phyloP scores from a whole-genome alignment of 108 stramenopile genomes.

The Cyclotella baltica region DNA sequence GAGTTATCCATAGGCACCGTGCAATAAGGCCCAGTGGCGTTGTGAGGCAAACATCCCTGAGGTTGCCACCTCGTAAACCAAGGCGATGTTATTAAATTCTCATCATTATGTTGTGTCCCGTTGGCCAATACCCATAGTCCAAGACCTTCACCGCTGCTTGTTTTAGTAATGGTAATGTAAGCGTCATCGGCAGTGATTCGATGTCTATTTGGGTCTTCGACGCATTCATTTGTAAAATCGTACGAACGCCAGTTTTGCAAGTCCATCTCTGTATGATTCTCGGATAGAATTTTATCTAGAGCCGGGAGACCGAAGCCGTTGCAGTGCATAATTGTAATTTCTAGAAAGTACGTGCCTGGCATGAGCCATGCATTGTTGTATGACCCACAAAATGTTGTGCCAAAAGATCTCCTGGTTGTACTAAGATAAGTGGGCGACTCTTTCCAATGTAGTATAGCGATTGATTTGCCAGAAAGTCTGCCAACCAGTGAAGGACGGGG shows the following conservation, averaged over 20 bases:
- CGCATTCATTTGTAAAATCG: slow-evolving; percentile 5
- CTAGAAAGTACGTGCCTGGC: not conserved
- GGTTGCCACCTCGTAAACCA: slow-evolving; percentile 3
- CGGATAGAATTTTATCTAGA: not conserved
- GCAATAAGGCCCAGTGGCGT: not conserved
- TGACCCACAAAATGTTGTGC: slow-evolving; percentile 1
- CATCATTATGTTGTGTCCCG: not conserved
- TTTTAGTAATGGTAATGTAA: not conserved
- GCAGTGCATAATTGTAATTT: not conserved
- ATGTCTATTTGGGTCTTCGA: not conserved
- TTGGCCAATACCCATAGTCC: not conserved
- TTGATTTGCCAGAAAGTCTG: slow-evolving; percentile 1
- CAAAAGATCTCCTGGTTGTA: not conserved
- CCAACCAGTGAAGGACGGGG: not conserved
- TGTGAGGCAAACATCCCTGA: not conserved
- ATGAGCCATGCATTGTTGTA: not conserved
- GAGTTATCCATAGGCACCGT: not conserved
- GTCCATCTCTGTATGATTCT: not conserved
- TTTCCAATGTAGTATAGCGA: not conserved
- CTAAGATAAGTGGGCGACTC: not conserved
- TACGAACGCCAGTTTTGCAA: not conserved
- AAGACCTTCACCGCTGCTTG: not conserved
- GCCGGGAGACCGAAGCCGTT: not conserved
- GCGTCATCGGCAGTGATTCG: not conserved
- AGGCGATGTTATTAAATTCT: not conserved